phyloP scores from a whole-genome alignment of 306 rosid species.

The Citrullus amarus region DNA sequence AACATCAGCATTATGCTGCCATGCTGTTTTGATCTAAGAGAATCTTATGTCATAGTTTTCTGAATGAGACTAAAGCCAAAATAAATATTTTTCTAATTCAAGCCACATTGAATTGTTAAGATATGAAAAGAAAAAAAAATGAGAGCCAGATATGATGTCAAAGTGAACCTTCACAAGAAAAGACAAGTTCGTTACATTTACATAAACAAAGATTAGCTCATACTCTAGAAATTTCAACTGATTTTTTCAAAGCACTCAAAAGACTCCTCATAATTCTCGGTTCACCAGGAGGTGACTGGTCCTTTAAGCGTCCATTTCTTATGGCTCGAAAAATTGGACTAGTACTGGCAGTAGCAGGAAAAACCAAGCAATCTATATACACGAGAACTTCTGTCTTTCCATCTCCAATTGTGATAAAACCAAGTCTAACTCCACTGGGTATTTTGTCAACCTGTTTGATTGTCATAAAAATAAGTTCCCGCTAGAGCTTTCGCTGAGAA shows the following conservation, averaged over 20 bases:
- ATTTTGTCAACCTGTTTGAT: conserved; percentile 72
- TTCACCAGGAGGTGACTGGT: conserved; percentile 70
- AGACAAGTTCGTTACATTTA: background rate
- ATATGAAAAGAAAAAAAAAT: background rate
- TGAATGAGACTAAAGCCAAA: background rate
- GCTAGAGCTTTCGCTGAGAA: background rate
- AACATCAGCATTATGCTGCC: background rate
- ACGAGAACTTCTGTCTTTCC: conserved; percentile 72
- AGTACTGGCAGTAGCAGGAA: conserved; percentile 35
- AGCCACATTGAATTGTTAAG: background rate
- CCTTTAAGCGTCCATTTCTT: conserved; percentile 65
- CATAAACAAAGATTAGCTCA: conserved; percentile 12
- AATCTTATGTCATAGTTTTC: background rate
- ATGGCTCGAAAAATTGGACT: conserved; percentile 73
- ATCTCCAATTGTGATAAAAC: conserved; percentile 68
- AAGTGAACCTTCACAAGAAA: conserved; percentile 4
- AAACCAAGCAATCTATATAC: conserved; percentile 79
- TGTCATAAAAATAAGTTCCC: background rate
- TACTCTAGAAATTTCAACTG: conserved; percentile 60
- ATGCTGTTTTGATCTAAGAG: background rate
- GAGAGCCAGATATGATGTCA: background rate
- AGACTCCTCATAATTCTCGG: conserved; percentile 92
- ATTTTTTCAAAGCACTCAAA: conserved; percentile 62
- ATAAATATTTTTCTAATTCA: background rate
- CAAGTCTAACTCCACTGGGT: conserved; percentile 72